A percentile compares a stretch with the other conserved stretches of the same genome.
These are phyloP conservation scores for Conoideocrella luteorostrata DNA, from an alignment of 2,329 filamentous ascomycete genomes.

Conservation along the genomic window DNA sequence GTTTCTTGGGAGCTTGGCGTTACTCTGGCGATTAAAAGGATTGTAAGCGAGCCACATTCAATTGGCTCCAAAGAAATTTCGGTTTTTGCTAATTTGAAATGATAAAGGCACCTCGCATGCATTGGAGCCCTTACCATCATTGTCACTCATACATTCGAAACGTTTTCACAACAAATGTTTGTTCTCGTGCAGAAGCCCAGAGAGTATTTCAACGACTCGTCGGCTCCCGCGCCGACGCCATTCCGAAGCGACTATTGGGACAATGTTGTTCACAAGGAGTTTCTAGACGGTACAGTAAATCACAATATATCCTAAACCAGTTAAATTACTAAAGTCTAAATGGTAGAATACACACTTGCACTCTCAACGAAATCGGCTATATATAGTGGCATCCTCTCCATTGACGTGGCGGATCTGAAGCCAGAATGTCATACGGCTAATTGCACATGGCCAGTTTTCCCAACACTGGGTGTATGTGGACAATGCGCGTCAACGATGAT, in stretches of 20 bases:
- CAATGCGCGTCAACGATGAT: slow-evolving; percentile 19
- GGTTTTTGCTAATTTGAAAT: too few species aligned
- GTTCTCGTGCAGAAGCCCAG: slow-evolving; percentile 22
- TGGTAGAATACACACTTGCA: slow-evolving; percentile 14
- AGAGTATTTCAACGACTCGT: slow-evolving; percentile 11
- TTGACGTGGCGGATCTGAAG: slow-evolving; percentile 19
- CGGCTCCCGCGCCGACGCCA: slow-evolving; percentile 19
- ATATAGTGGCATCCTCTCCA: slow-evolving; percentile 30
- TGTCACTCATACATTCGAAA: slow-evolving; percentile 30
- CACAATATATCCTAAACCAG: neutral
- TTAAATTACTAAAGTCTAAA: neutral
- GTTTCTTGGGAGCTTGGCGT: slow-evolving; percentile 25
- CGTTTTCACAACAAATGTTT: slow-evolving; percentile 33
- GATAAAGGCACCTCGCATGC: slow-evolving; percentile 28
- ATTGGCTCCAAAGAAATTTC: too few species aligned
- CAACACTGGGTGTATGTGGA: slow-evolving; percentile 29
- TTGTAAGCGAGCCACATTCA: slow-evolving; percentile 23
- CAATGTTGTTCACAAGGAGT: slow-evolving; percentile 20
- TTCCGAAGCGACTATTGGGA: slow-evolving; percentile 30
- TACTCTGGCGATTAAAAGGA: slow-evolving; percentile 29
- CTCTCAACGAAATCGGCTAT: slow-evolving; percentile 32
- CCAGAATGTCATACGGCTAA: slow-evolving; percentile 25
- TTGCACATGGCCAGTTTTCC: slow-evolving; percentile 30
- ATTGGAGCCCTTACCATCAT: slow-evolving; percentile 30
- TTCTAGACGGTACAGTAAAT: slow-evolving; percentile 6